Percentiles rank a stretch among this genome's conserved stretches.
Evolutionary conservation across 164 flowering plant species (phyloP).

Genomic region (Berberis thunbergii): DNA sequence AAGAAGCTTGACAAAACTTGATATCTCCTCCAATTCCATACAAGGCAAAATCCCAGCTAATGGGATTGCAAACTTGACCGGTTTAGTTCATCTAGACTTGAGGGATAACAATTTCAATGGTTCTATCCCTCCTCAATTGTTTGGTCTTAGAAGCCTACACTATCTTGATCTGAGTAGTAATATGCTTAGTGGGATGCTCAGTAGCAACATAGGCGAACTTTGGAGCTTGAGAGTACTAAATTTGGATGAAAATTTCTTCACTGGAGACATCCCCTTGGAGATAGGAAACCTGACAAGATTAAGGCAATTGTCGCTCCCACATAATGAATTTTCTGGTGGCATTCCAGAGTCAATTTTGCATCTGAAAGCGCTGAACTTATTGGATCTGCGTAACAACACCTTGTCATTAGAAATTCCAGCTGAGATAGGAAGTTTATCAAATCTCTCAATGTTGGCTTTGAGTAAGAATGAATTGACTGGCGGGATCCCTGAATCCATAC

Average conservation of each 20-base stretch:
- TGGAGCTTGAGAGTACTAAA: constrained; percentile 21
- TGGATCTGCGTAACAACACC: constrained; percentile 34
- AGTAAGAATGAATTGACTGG: constrained; percentile 36
- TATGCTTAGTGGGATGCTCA: constrained; percentile 23
- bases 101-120: constrained; percentile 29
- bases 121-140: constrained; percentile 34
- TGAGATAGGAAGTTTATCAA: constrained; percentile 29
- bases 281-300: constrained; percentile 34
- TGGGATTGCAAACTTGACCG: constrained; percentile 30
- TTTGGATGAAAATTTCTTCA: constrained; percentile 31
- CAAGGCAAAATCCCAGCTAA: constrained; percentile 25
- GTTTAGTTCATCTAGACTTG: constrained; percentile 33
- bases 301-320: constrained; percentile 17
- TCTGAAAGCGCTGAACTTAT: constrained; percentile 14
- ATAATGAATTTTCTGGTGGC: constrained; percentile 28
- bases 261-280: constrained; percentile 31
- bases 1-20: constrained; percentile 24
- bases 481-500: constrained; percentile 27
- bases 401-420: constrained; percentile 30
- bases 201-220: constrained; percentile 14
- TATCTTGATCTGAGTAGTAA: constrained; percentile 36
- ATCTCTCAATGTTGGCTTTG: constrained; percentile 22
- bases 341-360: constrained; percentile 26
- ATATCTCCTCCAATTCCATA: constrained; percentile 27
- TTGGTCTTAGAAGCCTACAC: constrained; percentile 19